A percentile compares a stretch with the other conserved stretches of the same genome.
phyloP scores from a whole-genome alignment of 2,329 filamentous ascomycete genomes.

The Claviceps pazoutovae region DNA sequence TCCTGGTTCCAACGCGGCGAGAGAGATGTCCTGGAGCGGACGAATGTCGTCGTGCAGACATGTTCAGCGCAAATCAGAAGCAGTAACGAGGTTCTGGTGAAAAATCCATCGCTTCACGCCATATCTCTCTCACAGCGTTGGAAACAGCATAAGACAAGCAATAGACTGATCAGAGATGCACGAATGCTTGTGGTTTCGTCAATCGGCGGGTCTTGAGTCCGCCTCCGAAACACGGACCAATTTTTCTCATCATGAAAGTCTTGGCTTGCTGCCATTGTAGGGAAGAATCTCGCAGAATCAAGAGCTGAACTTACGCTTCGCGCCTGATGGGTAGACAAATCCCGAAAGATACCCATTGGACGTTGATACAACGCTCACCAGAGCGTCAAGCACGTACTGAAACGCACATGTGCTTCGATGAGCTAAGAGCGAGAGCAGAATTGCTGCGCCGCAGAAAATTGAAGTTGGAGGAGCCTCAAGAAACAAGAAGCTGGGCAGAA shows the following conservation, averaged over 20 bases:
- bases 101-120: neutral
- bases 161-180: constrained; percentile 54
- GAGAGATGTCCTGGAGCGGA: neutral
- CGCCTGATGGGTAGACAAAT: neutral
- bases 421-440: neutral
- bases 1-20: neutral
- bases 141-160: neutral
- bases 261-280: neutral
- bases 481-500: neutral
- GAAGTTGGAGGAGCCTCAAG: neutral
- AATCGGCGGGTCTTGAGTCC: constrained; percentile 80
- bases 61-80: neutral
- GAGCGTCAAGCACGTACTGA: no score
- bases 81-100: neutral
- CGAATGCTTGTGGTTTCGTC: constrained; percentile 61
- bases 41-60: neutral
- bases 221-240: constrained; percentile 94
- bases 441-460: neutral
- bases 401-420: neutral
- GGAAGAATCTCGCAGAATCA: neutral
- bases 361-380: neutral
- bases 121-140: neutral
- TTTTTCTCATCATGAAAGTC: constrained; percentile 55
- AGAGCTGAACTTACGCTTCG: constrained; percentile 3
- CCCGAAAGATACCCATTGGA: neutral